Base-by-base conservation (phyloP, 768 basidiomycete genomes). In the Boletus rubroflammeus region DNA sequence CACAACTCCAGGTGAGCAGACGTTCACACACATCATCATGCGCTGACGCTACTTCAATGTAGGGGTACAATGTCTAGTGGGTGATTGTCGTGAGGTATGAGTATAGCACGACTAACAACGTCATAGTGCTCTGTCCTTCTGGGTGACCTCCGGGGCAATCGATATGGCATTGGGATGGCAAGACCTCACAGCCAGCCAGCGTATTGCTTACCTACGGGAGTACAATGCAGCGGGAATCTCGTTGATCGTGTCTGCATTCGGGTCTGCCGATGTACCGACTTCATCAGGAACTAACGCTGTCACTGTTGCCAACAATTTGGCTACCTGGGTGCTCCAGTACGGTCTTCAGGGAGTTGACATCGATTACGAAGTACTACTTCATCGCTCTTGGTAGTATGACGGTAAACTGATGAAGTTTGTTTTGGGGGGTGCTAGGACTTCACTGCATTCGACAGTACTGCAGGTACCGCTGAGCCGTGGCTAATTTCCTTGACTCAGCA, bases 221-320 rank as follows among this genome's bases (percentile, higher is more conserved):
- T 84, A 84, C 61, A 71, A 71, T 13, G 74, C 76, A 5, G 81
- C 81, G 6, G 81, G 81, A n/a, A 81, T 83, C 61, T 76, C 76
- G 47, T 62, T 84, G 25, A 75, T 83, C 56, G 83, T 83, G 3
- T 80, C 80, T 47, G 73, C 73, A 10, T 83, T 84, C 58, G 79
- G 79, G 11, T 71, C 77, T 9, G 56, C 57, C 0, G 66, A 66
- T 29, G 58, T 65, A 6, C 79, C 79, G 6, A 80, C 78, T 7
- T 63, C 75, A 3, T 60, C 65, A n/a, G 74, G 73, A 15, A 60
- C 55, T 2, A 69, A 79, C 54, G 72, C 80, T 1, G 61, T 69
- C 19, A 52, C 47, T 11, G 66, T 69, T 7, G 80, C 80, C 0
- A 67, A 74, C 51, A 68, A 69, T n/a, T 62, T 81, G 51, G 78